Evolutionary conservation across 176 grass and related monocot species (phyloP), one percentile per base, ranked within the genome.

Genomic region (Ensete ventricosum): DNA sequence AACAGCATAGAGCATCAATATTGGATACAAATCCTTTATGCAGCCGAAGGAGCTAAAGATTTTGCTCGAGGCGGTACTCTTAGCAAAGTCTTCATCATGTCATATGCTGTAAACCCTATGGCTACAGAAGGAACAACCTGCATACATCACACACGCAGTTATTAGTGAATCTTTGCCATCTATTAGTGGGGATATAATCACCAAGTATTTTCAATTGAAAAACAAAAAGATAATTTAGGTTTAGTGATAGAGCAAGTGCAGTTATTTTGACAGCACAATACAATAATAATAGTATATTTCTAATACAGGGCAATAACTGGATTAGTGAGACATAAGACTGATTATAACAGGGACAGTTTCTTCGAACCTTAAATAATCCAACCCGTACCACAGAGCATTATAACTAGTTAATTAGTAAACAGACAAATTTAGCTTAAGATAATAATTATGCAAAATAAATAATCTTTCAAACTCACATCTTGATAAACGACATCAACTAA

Each of bases 121-220:
- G 94, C 88, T 58, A 98, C 90, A 1, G 95, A 98, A 60, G 95
- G 95, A 74, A 98, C 90, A 10, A 98, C 95, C 95, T 98, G 80
- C 62, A 81, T 58, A 78, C 59, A 22, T 51, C 14, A 26, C 52
- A 62, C 72, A 23, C 23, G 9, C 43, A 20, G 68, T 52, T 71
- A 71, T 53, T 54, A 3, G 23, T 12, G 50, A 79, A 50, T 74
- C 74, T 78, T 66, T 21, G 55, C 55, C 0, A 57, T 57, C 55
- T 57, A 57, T 57, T 17, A 16, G 19, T 1, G n/a, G 57, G n/a
- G 57, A 20, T 43, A 43, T 43, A 43, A 43, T 43, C 34, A 43
- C 34, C 4, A 79, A 49, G 49, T 29, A 54, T 22, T 9, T 71
- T 50, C 34, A 50, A 77, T 12, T 24, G 64, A 78, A 68, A 43